Evolutionary conservation across 139 green algal species (phyloP), one percentile per base, ranked within the genome.

Genomic region (Dunaliella primolecta): DNA sequence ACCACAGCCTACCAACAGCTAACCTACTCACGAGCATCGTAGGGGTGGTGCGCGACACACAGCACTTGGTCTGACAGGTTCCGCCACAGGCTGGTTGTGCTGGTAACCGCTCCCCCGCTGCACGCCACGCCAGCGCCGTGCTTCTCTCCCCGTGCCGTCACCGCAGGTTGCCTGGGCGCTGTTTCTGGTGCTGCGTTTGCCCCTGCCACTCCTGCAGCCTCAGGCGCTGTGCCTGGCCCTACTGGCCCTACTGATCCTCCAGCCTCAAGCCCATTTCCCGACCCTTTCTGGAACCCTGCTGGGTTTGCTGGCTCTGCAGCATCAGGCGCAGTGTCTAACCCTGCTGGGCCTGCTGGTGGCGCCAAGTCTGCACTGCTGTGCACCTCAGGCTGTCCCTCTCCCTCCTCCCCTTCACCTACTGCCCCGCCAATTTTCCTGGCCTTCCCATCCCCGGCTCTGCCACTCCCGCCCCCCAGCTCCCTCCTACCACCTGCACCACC

Each of bases 21-120:
- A n/a, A n/a, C n/a, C n/a, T n/a, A 86, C 84, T 87, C 30, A 90
- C 87, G 81, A 25, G 81, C n/a, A n/a, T 86, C 81, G 15, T 29
- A 82, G 15, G 89, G 89, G 71, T 93, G 89, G 83, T 86, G 89
- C 2, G 87, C 89, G 57, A 91, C 37, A 0, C 75, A 75, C 23
- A 85, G 72, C 31, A 89, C 87, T 37, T 88, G 79, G 34, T 93
- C 89, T 1, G 83, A 31, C 1, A 93, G 33, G 56, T 87, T 78
- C 36, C 77, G 71, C 86, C 86, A 90, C 82, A 91, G 84, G 31
- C 86, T 71, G 23, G 35, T 25, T 32, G 38, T 85, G 81, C 56
- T 81, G 80, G 85, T 11, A 31, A 30, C 20, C n/a, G 56, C 29
- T 1, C 3, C 55, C 30, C 3, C 31, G 25, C 36, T 36, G 35